Percentiles rank a stretch among this genome's conserved stretches.
Conservation (phyloP, 495 filamentous ascomycete genomes). For the Penicillium daleae region DNA sequence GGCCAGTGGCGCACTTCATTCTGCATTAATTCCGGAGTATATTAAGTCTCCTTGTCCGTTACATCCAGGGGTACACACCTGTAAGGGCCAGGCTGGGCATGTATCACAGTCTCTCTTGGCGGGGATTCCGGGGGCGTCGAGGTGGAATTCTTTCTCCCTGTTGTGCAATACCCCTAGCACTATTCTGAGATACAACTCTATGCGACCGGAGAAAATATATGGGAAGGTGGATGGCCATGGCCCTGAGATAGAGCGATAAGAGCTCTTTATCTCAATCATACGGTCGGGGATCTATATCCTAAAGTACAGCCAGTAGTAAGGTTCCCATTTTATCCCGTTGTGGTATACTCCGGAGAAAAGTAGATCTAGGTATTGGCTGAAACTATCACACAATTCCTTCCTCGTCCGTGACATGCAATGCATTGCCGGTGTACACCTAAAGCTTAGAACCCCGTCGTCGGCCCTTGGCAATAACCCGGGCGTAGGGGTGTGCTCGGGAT, state of each 20-base stretch:
- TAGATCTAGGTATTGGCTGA: neutral
- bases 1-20: neutral
- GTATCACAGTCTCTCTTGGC: constrained; percentile 15
- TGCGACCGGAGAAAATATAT: neutral
- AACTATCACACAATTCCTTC: neutral
- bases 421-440: constrained; percentile 9
- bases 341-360: neutral
- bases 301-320: neutral
- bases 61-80: constrained; percentile 3
- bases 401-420: neutral
- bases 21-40: neutral
- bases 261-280: neutral
- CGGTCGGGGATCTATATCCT: neutral
- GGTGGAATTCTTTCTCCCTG: constrained; percentile 9
- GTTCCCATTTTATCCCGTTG: neutral
- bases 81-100: constrained; percentile 16
- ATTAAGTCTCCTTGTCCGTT: neutral
- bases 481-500: constrained; percentile 65
- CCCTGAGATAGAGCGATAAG: neutral
- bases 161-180: neutral
- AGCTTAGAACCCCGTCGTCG: constrained; percentile 25
- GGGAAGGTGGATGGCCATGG: neutral
- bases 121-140: constrained; percentile 3
- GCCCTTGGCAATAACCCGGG: constrained; percentile 40
- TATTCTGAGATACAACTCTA: neutral